Conservation (phyloP, 2,329 filamentous ascomycete species). For the Scolecobasidium constrictum region DNA sequence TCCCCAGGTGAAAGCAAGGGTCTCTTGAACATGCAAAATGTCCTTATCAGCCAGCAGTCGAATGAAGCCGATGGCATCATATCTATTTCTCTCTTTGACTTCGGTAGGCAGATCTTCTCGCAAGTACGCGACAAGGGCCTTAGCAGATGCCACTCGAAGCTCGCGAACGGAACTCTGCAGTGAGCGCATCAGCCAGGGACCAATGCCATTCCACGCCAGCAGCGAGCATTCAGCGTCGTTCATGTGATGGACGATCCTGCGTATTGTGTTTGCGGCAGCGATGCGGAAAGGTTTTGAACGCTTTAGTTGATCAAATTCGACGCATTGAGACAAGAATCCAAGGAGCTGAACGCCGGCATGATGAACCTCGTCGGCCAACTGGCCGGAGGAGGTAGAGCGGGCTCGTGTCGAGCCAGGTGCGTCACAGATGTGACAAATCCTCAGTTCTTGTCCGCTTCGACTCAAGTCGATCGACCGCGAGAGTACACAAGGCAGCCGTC, state of each 20-base stretch:
- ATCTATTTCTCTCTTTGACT: slow-evolving; percentile 52
- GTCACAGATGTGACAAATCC: slow-evolving; percentile 2
- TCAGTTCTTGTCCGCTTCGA: not conserved
- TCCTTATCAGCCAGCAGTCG: slow-evolving; percentile 61
- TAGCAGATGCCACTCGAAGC: slow-evolving; percentile 70
- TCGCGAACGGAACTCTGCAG: slow-evolving; percentile 78
- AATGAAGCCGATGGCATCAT: slow-evolving; percentile 59
- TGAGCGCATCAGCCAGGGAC: slow-evolving; percentile 72
- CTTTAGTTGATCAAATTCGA: slow-evolving; percentile 17
- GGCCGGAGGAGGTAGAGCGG: not conserved
- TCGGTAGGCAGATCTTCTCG: slow-evolving; percentile 35
- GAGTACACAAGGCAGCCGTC: slow-evolving; percentile 1
- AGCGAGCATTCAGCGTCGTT: slow-evolving; percentile 49
- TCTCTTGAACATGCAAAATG: slow-evolving; percentile 61
- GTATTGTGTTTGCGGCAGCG: slow-evolving; percentile 59
- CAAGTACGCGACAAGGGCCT: slow-evolving; percentile 57
- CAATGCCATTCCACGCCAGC: slow-evolving; percentile 55
- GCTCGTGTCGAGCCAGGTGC: not conserved
- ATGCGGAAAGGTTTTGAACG: slow-evolving; percentile 52
- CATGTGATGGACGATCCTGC: slow-evolving; percentile 59
- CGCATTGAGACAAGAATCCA: not conserved
- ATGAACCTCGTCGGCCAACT: not conserved
- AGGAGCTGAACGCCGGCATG: not conserved
- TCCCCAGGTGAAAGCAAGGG: slow-evolving; percentile 76
- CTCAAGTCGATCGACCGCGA: not conserved